Conservation (phyloP, 2,329 filamentous ascomycete genomes). For the Sordariomycetes sp. region DNA sequence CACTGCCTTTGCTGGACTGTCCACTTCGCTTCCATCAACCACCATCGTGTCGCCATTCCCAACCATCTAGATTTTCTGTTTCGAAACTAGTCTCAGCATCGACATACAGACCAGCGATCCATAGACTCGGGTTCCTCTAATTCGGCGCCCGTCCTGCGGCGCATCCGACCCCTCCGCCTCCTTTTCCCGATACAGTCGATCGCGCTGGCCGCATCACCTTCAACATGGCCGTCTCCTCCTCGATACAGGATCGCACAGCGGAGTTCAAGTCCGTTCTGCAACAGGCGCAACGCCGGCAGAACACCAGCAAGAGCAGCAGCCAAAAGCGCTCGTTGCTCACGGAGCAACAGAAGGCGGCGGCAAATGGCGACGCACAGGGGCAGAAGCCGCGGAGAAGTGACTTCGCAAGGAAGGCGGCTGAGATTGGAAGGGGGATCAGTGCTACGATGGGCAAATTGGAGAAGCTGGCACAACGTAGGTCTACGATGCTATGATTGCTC, state of each 20-base stretch:
- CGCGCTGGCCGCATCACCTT: slow-evolving; percentile 24
- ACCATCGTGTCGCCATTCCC: not conserved
- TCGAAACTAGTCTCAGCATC: no score
- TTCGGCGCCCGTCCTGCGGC: no score
- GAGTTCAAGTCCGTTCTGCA: slow-evolving; percentile 90
- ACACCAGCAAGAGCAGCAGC: slow-evolving; percentile 64
- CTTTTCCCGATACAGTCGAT: not conserved
- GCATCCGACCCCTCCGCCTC: not conserved
- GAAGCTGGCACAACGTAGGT: slow-evolving; percentile 73
- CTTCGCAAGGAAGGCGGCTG: slow-evolving; percentile 83
- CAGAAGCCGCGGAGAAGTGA: slow-evolving; percentile 63
- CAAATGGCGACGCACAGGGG: slow-evolving; percentile 45
- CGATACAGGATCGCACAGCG: slow-evolving; percentile 91
- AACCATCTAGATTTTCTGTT: no score
- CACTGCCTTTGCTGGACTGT: not conserved
- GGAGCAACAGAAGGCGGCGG: slow-evolving; percentile 59
- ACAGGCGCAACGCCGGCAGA: slow-evolving; percentile 74
- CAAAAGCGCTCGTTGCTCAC: slow-evolving; percentile 75
- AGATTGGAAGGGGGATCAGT: slow-evolving; percentile 86
- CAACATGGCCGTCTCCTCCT: slow-evolving; percentile 55
- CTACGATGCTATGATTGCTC: not conserved
- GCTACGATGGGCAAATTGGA: slow-evolving; percentile 92
- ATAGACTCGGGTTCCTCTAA: no score
- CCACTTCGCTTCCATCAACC: not conserved
- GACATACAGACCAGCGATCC: no score